These are phyloP conservation scores for Flaveria trinervia DNA, from an alignment of 129 eudicot genomes.

Conservation along the genomic window DNA sequence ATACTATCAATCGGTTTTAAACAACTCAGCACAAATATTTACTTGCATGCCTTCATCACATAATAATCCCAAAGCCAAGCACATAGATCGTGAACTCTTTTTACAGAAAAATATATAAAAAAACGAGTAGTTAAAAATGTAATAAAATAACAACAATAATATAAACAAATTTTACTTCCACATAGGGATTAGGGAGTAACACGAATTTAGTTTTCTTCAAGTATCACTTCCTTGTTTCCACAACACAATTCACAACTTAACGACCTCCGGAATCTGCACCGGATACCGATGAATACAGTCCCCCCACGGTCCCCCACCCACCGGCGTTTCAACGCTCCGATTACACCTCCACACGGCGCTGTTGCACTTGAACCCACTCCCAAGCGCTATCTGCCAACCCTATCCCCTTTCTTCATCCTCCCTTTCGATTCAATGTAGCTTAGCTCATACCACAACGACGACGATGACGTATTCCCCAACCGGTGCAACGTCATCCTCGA, in stretches of 20 bases:
- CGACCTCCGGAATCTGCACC: conserved; percentile 55
- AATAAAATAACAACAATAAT: too few species aligned
- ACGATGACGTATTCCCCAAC: conserved; percentile 68
- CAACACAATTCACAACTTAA: conserved; percentile 42
- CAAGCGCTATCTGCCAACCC: conserved; percentile 72
- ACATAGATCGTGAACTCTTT: background rate
- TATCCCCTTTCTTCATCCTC: conserved; percentile 64
- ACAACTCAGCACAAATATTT: too few species aligned
- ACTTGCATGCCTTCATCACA: background rate
- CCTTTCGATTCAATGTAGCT: conserved; percentile 61
- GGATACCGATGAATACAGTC: conserved; percentile 58
- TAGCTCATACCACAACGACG: conserved; percentile 68
- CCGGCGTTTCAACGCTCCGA: conserved; percentile 36
- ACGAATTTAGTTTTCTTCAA: background rate
- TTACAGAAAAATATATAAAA: too few species aligned
- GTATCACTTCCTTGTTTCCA: background rate
- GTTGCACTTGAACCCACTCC: conserved; percentile 76
- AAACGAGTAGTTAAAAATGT: too few species aligned
- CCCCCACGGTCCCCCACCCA: conserved; percentile 48
- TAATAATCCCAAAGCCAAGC: background rate
- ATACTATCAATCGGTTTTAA: too few species aligned
- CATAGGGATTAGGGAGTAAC: background rate
- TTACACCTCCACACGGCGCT: conserved; percentile 69
- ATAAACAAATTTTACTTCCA: background rate
- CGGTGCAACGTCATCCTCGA: conserved; percentile 69